Percentiles rank a stretch among this genome's conserved stretches.
phyloP scores from a whole-genome alignment of 2,329 filamentous ascomycete genomes.

The Nannizzia gypsea region DNA sequence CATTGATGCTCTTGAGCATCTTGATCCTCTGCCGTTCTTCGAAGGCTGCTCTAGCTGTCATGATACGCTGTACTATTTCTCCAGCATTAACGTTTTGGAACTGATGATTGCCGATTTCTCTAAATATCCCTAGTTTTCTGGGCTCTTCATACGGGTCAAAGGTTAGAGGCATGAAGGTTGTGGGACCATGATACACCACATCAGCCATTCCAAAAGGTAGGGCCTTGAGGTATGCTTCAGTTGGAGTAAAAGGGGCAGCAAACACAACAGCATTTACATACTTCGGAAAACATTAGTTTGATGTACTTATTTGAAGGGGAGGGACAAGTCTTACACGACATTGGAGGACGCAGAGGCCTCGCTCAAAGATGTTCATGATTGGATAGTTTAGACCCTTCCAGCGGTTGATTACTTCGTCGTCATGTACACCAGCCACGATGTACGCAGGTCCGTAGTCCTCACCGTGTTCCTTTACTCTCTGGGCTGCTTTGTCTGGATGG shows the following conservation, averaged over 20 bases:
- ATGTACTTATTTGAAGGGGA: background rate
- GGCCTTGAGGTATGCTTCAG: constrained; percentile 60
- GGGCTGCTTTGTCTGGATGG: constrained; percentile 48
- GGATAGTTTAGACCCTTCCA: constrained; percentile 98
- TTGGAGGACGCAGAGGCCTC: constrained; percentile 86
- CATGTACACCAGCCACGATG: constrained; percentile 86
- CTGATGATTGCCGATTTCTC: constrained; percentile 60
- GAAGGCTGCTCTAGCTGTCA: constrained; percentile 75
- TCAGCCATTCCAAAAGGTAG: constrained; percentile 64
- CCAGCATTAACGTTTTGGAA: constrained; percentile 85
- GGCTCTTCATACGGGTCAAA: constrained; percentile 72
- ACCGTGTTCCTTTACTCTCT: constrained; percentile 51
- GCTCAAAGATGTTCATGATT: constrained; percentile 98
- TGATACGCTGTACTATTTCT: constrained; percentile 80
- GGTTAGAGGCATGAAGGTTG: constrained; percentile 67
- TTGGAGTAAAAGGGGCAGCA: constrained; percentile 77
- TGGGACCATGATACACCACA: constrained; percentile 92
- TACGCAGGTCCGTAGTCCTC: constrained; percentile 71
- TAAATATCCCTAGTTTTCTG: constrained; percentile 74
- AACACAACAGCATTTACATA: constrained; percentile 84
- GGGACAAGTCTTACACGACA: constrained; percentile 55
- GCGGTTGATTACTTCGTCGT: constrained; percentile 87
- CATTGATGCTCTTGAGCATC: constrained; percentile 69
- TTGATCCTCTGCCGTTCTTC: constrained; percentile 86
- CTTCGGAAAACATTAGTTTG: constrained; percentile 32